These are phyloP conservation scores for Zelopaecilomyces penicillatus DNA, from an alignment of 2,329 filamentous ascomycete species.

Conservation along the genomic window DNA sequence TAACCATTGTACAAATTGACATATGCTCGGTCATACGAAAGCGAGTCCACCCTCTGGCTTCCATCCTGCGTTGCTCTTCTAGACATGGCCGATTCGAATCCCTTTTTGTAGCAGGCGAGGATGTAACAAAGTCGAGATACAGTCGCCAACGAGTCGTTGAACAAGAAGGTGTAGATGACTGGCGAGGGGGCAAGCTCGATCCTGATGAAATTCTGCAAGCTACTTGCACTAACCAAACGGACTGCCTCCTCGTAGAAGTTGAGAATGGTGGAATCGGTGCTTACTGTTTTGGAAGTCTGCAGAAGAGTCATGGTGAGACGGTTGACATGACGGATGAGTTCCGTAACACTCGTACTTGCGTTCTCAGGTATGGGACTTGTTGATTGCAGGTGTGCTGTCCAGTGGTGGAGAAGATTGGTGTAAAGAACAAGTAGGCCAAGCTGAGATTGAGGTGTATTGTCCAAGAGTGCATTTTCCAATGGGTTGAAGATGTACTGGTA, in stretches of 20 bases:
- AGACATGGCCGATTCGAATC: conserved; percentile 58
- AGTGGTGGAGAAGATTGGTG: conserved; percentile 54
- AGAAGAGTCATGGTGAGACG: conserved; percentile 50
- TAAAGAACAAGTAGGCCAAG: conserved; percentile 58
- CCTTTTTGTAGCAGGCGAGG: conserved; percentile 63
- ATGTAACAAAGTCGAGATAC: conserved; percentile 62
- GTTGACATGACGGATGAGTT: conserved; percentile 42
- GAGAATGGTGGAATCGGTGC: conserved; percentile 49
- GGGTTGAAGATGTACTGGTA: conserved; percentile 38
- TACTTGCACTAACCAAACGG: conserved; percentile 43
- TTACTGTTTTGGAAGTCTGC: conserved; percentile 38
- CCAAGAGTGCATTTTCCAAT: conserved; percentile 43
- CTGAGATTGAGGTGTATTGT: conserved; percentile 44
- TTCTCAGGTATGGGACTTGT: conserved; percentile 25
- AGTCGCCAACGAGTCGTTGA: conserved; percentile 53
- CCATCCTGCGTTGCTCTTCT: conserved; percentile 25
- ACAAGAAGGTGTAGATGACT: conserved; percentile 63
- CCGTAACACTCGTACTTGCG: conserved; percentile 29
- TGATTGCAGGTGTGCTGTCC: conserved; percentile 40
- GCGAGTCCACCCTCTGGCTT: conserved; percentile 22
- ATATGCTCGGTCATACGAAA: conserved; percentile 47
- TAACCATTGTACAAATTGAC: conserved; percentile 72
- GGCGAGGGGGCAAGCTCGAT: conserved; percentile 60
- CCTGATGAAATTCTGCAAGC: conserved; percentile 46
- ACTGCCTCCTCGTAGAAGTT: conserved; percentile 62